A percentile compares a stretch with the other conserved stretches of the same genome.
Evolutionary conservation across 2,329 filamentous ascomycete species (phyloP).

Genomic region (Penicillium sp.): DNA sequence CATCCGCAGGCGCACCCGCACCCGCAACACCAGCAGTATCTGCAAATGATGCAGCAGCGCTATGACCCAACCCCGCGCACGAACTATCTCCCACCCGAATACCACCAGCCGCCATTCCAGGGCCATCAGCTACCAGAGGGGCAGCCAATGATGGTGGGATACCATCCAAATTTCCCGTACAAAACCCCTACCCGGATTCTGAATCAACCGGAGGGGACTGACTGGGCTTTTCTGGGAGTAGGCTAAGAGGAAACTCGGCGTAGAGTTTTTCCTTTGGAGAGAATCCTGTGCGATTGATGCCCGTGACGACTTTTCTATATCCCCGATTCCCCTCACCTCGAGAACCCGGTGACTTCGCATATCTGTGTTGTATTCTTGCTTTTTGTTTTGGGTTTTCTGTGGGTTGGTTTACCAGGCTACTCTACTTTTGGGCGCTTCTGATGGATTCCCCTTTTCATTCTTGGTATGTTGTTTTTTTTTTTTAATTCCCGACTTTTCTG

Average conservation of each 20-base stretch:
- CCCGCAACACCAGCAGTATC: slow-evolving; percentile 32
- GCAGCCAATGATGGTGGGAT: slow-evolving; percentile 35
- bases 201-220: slow-evolving; percentile 41
- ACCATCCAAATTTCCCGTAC: slow-evolving; percentile 34
- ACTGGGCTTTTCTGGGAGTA: slow-evolving; percentile 42
- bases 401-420: background rate
- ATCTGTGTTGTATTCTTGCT: slow-evolving; percentile 10
- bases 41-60: slow-evolving; percentile 24
- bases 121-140: slow-evolving; percentile 31
- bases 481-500: background rate
- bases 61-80: slow-evolving; percentile 31
- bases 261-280: slow-evolving; percentile 9
- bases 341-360: slow-evolving; percentile 11
- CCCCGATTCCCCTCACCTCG: slow-evolving; percentile 10
- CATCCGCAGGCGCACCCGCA: slow-evolving; percentile 18
- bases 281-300: slow-evolving; percentile 21
- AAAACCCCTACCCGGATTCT: slow-evolving; percentile 36
- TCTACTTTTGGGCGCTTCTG: slow-evolving; percentile 11
- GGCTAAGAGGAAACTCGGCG: slow-evolving; percentile 28
- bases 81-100: slow-evolving; percentile 35
- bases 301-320: slow-evolving; percentile 24
- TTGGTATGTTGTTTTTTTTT: slow-evolving; percentile 3
- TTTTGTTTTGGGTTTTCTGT: background rate
- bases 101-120: slow-evolving; percentile 28
- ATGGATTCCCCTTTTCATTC: slow-evolving; percentile 14